Conservation (phyloP, 495 filamentous ascomycete species). For the Staphylotrichum longicolle region DNA sequence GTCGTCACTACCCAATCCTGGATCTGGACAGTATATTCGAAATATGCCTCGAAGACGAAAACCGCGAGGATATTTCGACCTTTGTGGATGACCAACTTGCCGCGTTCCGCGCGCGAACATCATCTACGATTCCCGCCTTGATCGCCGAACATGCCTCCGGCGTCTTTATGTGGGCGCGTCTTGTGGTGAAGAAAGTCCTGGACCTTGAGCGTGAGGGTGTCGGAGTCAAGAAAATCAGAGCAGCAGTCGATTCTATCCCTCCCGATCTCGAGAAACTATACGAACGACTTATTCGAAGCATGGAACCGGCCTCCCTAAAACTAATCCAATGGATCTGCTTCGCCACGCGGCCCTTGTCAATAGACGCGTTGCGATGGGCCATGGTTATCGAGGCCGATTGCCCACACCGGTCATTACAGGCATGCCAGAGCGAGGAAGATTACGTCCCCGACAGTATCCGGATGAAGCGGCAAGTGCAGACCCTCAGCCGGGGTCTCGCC, state of each 20-base stretch:
- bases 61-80: slow-evolving; percentile 31
- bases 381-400: slow-evolving; percentile 29
- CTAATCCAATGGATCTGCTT: slow-evolving; percentile 41
- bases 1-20: slow-evolving; percentile 35
- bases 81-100: slow-evolving; percentile 29
- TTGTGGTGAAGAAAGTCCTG: slow-evolving; percentile 30
- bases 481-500: slow-evolving; percentile 38
- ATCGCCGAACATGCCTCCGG: slow-evolving; percentile 33
- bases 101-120: neutral
- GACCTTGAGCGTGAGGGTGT: slow-evolving; percentile 23
- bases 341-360: slow-evolving; percentile 28
- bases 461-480: slow-evolving; percentile 34
- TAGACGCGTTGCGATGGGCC: slow-evolving; percentile 35
- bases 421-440: slow-evolving; percentile 18
- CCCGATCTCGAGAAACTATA: slow-evolving; percentile 32
- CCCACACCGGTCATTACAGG: slow-evolving; percentile 21
- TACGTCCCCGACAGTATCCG: slow-evolving; percentile 11
- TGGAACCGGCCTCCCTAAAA: slow-evolving; percentile 19
- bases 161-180: slow-evolving; percentile 38
- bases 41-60: slow-evolving; percentile 33
- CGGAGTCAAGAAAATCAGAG: slow-evolving; percentile 16
- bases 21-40: slow-evolving; percentile 23
- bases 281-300: slow-evolving; percentile 26
- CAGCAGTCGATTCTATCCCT: slow-evolving; percentile 25
- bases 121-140: slow-evolving; percentile 21